Conservation (phyloP, 2,329 filamentous ascomycete species). For the Exophiala oligosperma region DNA sequence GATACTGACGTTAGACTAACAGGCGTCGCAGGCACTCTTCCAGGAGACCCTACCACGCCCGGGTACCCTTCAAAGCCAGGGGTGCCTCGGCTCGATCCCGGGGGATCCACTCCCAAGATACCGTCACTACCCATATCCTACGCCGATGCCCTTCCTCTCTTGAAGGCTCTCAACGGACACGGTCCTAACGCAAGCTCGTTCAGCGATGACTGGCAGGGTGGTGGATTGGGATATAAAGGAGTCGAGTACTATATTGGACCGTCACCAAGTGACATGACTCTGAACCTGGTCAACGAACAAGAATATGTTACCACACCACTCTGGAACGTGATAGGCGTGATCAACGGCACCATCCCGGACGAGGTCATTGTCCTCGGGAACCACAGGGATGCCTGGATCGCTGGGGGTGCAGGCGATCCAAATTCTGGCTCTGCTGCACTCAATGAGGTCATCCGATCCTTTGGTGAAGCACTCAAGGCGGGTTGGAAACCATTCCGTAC, state of each 20-base stretch:
- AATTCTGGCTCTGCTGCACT: slow-evolving; percentile 79
- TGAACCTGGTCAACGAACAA: slow-evolving; percentile 77
- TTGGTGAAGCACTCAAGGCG: slow-evolving; percentile 67
- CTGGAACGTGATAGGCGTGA: slow-evolving; percentile 89
- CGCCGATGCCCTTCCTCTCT: slow-evolving; percentile 76
- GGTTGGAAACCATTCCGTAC: slow-evolving; percentile 87
- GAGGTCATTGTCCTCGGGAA: slow-evolving; percentile 92
- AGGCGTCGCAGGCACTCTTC: slow-evolving; percentile 51
- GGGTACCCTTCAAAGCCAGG: slow-evolving; percentile 92
- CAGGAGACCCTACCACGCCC: slow-evolving; percentile 82
- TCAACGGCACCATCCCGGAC: slow-evolving; percentile 77
- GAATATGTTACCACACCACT: slow-evolving; percentile 78
- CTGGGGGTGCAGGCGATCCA: slow-evolving; percentile 78
- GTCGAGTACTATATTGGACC: slow-evolving; percentile 85
- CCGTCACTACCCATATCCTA: slow-evolving; percentile 93
- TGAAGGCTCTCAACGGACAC: slow-evolving; percentile 87
- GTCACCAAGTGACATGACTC: slow-evolving; percentile 65
- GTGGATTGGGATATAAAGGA: slow-evolving; percentile 74
- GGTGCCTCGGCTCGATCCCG: slow-evolving; percentile 70
- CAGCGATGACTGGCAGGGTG: slow-evolving; percentile 69
- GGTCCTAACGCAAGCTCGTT: slow-evolving; percentile 77
- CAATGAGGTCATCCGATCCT: slow-evolving; percentile 75
- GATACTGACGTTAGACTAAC: slow-evolving; percentile 22
- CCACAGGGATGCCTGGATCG: slow-evolving; percentile 87
- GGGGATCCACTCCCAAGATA: slow-evolving; percentile 74